phyloP scores from a whole-genome alignment of 2,329 filamentous ascomycete genomes.

The Colletotrichum lini region DNA sequence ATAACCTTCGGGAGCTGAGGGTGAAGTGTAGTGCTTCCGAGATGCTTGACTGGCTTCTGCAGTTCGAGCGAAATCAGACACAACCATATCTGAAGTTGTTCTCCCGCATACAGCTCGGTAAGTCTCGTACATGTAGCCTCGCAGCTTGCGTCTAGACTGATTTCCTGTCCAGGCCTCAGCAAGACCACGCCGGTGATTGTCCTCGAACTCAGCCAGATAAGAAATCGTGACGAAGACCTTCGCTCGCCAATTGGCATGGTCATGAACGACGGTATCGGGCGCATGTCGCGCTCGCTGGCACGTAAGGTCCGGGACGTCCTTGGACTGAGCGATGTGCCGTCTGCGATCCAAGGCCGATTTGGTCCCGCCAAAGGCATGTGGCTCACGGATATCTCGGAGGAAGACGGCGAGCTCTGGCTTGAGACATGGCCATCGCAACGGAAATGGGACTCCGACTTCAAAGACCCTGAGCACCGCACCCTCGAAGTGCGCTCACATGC shows the following conservation, averaged over 20 bases:
- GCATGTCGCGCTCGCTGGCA: slow-evolving; percentile 74
- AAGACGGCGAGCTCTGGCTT: slow-evolving; percentile 71
- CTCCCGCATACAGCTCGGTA: slow-evolving; percentile 69
- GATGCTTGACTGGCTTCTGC: slow-evolving; percentile 69
- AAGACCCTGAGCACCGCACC: slow-evolving; percentile 67
- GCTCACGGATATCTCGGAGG: slow-evolving; percentile 70
- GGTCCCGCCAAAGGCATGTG: slow-evolving; percentile 84
- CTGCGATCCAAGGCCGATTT: slow-evolving; percentile 78
- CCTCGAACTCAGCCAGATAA: slow-evolving; percentile 64
- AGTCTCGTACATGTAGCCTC: slow-evolving; percentile 22
- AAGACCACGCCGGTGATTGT: slow-evolving; percentile 63
- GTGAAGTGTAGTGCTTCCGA: slow-evolving; percentile 42
- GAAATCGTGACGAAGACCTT: slow-evolving; percentile 54
- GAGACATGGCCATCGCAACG: slow-evolving; percentile 76
- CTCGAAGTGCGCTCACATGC: slow-evolving; percentile 74
- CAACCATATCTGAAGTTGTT: slow-evolving; percentile 71
- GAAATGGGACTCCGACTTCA: slow-evolving; percentile 73
- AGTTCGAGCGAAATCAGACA: slow-evolving; percentile 57
- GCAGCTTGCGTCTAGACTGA: not conserved
- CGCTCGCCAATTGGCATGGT: slow-evolving; percentile 57
- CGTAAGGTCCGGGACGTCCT: slow-evolving; percentile 64
- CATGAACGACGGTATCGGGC: slow-evolving; percentile 78
- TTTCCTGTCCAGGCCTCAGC: slow-evolving; percentile 62
- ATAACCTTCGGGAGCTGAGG: slow-evolving; percentile 34
- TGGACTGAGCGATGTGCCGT: slow-evolving; percentile 68